A percentile compares a stretch with the other conserved stretches of the same genome.
These are phyloP conservation scores for Fusarium napiforme DNA, from an alignment of 2,329 filamentous ascomycete species.

Conservation along the genomic window DNA sequence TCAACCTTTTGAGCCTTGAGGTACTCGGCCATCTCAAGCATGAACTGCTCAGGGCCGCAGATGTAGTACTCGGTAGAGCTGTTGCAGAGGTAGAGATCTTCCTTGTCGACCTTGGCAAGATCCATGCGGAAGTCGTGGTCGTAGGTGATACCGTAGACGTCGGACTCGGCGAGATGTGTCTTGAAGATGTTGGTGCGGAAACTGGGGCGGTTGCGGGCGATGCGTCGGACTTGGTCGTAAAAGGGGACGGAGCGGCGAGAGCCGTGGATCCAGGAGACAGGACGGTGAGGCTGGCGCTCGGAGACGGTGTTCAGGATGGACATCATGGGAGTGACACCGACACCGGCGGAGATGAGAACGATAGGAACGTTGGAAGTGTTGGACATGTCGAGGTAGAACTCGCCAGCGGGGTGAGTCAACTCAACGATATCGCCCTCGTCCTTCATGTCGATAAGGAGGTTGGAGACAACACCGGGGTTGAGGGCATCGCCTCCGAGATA, in stretches of 20 bases:
- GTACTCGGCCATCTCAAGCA: conserved; percentile 61
- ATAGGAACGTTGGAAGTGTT: conserved; percentile 55
- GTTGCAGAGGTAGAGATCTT: conserved; percentile 59
- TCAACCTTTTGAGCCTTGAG: conserved; percentile 55
- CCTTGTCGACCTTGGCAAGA: conserved; percentile 55
- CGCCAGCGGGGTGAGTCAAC: conserved; percentile 73
- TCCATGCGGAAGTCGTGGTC: conserved; percentile 58
- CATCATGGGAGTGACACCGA: conserved; percentile 69
- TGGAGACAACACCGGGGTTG: conserved; percentile 74
- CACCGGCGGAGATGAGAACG: conserved; percentile 70
- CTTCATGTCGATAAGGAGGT: conserved; percentile 72
- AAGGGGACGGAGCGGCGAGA: conserved; percentile 65
- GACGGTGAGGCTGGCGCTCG: conserved; percentile 57
- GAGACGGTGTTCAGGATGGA: conserved; percentile 68
- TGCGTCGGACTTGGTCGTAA: conserved; percentile 59
- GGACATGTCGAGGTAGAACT: conserved; percentile 65
- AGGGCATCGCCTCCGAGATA: conserved; percentile 48
- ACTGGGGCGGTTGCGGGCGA: conserved; percentile 53
- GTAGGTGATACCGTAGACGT: conserved; percentile 56
- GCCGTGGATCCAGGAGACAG: conserved; percentile 70
- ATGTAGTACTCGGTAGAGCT: conserved; percentile 63
- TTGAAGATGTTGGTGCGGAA: conserved; percentile 60
- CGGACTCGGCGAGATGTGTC: conserved; percentile 58
- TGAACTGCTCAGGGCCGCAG: conserved; percentile 66
- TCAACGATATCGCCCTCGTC: conserved; percentile 70